A percentile compares a stretch with the other conserved stretches of the same genome.
Evolutionary conservation across 1,284 basidiomycete species (phyloP).

Genomic region (Ganoderma meredithae): DNA sequence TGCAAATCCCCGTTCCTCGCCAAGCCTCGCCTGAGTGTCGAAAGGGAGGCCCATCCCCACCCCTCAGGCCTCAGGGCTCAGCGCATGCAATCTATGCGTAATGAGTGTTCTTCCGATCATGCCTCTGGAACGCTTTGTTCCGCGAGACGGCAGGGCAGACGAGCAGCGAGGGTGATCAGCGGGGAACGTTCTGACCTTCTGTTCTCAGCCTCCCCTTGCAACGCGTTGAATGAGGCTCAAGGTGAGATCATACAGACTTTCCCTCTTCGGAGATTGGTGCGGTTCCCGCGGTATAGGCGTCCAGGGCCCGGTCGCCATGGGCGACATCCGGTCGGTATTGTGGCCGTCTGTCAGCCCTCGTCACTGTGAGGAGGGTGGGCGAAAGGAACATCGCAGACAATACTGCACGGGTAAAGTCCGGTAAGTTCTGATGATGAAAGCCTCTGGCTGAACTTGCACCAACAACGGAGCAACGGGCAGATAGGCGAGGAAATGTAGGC

Average conservation of each 20-base stretch:
- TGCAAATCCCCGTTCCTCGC: neutral
- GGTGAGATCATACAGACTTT: conserved; percentile 16
- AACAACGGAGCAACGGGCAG: neutral
- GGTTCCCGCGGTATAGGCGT: neutral
- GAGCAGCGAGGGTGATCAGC: too few species aligned
- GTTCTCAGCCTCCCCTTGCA: conserved; percentile 25
- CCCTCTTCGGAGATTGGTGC: conserved; percentile 14
- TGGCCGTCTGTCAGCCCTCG: neutral
- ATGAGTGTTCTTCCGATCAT: neutral
- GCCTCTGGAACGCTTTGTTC: neutral
- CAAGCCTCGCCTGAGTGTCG: neutral
- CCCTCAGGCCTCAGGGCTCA: neutral
- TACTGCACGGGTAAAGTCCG: neutral
- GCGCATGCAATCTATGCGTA: neutral
- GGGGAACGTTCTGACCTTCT: conserved; percentile 29
- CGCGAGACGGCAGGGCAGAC: neutral
- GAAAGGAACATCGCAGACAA: neutral
- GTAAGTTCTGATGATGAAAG: neutral
- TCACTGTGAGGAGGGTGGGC: neutral
- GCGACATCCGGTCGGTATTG: neutral
- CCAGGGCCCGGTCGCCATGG: neutral
- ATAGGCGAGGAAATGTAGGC: neutral
- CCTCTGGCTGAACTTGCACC: neutral
- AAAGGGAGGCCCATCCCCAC: neutral
- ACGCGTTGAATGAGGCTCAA: conserved; percentile 5